Conservation (phyloP, 345 rosid genomes). For the Melaleuca quinquenervia region DNA sequence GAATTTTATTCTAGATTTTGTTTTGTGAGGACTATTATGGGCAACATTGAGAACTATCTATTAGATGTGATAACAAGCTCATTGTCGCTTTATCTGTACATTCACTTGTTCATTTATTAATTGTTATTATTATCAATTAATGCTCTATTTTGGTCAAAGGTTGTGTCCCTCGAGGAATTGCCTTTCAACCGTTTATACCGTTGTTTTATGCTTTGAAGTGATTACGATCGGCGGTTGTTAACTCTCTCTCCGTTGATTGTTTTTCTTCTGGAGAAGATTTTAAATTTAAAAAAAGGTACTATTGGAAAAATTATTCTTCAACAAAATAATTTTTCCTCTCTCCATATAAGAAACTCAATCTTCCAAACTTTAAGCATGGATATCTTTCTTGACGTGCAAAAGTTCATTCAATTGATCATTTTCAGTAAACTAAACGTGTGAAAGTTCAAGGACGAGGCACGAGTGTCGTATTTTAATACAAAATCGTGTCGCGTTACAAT, state of each 20-base stretch:
- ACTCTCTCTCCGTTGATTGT: background rate
- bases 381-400: background rate
- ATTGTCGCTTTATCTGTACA: background rate
- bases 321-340: too few species aligned
- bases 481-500: accelerated
- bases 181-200: background rate
- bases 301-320: too few species aligned
- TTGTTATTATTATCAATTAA: background rate
- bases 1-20: background rate
- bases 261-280: too few species aligned
- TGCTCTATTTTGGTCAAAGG: background rate
- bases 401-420: accelerated
- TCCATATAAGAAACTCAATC: background rate
- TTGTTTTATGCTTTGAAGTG: background rate
- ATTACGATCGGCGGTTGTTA: background rate
- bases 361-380: accelerated
- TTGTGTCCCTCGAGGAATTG: background rate
- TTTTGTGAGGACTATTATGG: background rate
- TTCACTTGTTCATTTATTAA: background rate
- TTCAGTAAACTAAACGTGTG: accelerated
- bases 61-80: background rate
- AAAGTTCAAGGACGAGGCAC: too few species aligned
- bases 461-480: too few species aligned
- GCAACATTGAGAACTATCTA: background rate
- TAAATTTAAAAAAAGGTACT: too few species aligned